A percentile compares a stretch with the other conserved stretches of the same genome.
phyloP scores from a whole-genome alignment of 768 basidiomycete species.

The Trametopsis cervina region DNA sequence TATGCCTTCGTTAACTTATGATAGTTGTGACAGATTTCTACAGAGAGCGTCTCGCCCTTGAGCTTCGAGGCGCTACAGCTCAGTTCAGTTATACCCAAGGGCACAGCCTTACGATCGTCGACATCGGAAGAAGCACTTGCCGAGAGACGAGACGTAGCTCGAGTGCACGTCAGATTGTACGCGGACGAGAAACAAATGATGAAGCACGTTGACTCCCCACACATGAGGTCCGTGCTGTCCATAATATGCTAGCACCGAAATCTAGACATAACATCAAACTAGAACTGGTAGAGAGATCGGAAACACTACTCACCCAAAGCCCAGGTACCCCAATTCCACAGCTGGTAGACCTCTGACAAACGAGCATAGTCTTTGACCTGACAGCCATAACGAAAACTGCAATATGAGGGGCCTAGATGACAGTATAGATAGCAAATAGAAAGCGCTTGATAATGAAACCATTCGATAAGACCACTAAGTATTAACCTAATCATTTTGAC shows the following conservation, averaged over 20 bases:
- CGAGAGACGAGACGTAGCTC: constrained; percentile 1
- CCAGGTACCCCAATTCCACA: too few species aligned
- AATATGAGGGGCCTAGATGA: constrained; percentile 3
- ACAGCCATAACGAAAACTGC: too few species aligned
- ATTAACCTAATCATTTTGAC: neutral
- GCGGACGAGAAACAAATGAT: neutral
- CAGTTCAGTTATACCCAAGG: constrained; percentile 1
- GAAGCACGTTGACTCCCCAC: neutral
- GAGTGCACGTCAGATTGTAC: neutral
- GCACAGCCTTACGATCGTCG: constrained; percentile 1
- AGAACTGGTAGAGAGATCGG: too few species aligned
- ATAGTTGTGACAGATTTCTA: too few species aligned
- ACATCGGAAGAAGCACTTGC: neutral
- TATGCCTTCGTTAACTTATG: constrained; percentile 4
- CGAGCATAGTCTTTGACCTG: too few species aligned
- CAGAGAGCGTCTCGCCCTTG: neutral
- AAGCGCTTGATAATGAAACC: neutral
- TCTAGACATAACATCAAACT: too few species aligned
- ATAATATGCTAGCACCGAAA: too few species aligned
- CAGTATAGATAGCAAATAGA: too few species aligned
- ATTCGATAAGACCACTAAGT: neutral
- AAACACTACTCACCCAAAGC: too few species aligned
- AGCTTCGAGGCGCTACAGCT: neutral
- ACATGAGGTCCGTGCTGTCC: too few species aligned
- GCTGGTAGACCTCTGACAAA: too few species aligned